phyloP scores from a whole-genome alignment of 2,329 filamentous ascomycete species.

The Aspergillus costaricaensis region DNA sequence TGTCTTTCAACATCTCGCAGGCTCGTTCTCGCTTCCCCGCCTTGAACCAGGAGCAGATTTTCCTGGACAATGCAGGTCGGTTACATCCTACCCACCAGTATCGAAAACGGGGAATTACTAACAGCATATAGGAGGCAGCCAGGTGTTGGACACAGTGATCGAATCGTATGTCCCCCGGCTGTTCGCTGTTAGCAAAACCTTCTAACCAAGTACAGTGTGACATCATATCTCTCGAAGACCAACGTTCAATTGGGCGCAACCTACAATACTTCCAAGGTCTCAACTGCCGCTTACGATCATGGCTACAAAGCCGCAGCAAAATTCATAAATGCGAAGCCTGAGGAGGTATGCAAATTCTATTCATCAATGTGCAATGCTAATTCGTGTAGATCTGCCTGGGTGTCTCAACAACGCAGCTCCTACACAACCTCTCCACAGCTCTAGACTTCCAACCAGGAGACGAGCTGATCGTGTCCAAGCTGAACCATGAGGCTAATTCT shows the following conservation, averaged over 20 bases:
- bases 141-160: conserved; percentile 67
- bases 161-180: conserved; percentile 55
- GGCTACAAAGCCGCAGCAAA: conserved; percentile 67
- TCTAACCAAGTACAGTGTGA: conserved; percentile 51
- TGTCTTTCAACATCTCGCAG: conserved; percentile 55
- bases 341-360: conserved; percentile 57
- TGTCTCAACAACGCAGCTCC: conserved; percentile 72
- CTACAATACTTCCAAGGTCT: conserved; percentile 62
- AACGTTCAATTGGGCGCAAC: conserved; percentile 77
- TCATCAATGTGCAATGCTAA: neutral
- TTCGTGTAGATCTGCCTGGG: conserved; percentile 52
- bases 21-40: conserved; percentile 68
- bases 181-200: too few relatives aligned
- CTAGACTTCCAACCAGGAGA: conserved; percentile 58
- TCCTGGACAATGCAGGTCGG: conserved; percentile 66
- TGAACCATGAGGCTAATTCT: conserved; percentile 79
- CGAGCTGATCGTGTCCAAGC: conserved; percentile 69
- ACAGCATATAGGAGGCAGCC: conserved; percentile 61
- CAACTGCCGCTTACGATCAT: conserved; percentile 60
- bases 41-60: conserved; percentile 66
- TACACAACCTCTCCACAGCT: conserved; percentile 67
- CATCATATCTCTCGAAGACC: conserved; percentile 64
- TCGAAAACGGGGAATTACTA: neutral
- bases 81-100: neutral
- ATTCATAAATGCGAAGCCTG: conserved; percentile 67